phyloP scores from a whole-genome alignment of 2,329 filamentous ascomycete genomes.

The Pyrenophora tritici-repentis region DNA sequence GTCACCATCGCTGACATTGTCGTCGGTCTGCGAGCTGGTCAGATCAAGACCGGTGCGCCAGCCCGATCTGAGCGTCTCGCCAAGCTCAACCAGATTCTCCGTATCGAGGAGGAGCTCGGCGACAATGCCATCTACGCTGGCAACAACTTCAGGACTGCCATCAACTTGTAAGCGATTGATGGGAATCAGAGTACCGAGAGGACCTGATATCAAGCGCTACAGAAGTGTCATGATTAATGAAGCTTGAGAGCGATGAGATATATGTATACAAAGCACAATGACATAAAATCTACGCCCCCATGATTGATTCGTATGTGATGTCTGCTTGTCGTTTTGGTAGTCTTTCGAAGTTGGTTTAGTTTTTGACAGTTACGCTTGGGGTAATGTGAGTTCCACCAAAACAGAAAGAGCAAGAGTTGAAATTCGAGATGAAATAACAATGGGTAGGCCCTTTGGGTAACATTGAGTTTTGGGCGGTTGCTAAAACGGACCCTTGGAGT shows the following conservation, averaged over 20 bases:
- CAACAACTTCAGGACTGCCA: conserved; percentile 84
- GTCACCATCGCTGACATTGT: conserved; percentile 98
- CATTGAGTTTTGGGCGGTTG: too few relatives aligned
- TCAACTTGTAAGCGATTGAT: conserved; percentile 64
- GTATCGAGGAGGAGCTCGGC: conserved; percentile 95
- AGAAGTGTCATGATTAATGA: conserved; percentile 11
- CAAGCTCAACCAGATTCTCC: conserved; percentile 99
- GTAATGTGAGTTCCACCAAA: too few relatives aligned
- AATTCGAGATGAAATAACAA: too few relatives aligned
- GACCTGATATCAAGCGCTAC: neutral
- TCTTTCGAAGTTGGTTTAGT: too few relatives aligned
- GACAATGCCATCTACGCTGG: conserved; percentile 90
- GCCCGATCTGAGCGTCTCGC: conserved; percentile 96
- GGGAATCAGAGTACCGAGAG: neutral
- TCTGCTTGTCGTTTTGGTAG: neutral
- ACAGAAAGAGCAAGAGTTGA: too few relatives aligned
- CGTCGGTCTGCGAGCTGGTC: conserved; percentile 91
- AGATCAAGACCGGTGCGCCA: conserved; percentile 72
- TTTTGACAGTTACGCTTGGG: too few relatives aligned
- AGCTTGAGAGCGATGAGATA: conserved; percentile 6
- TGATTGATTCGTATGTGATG: neutral
- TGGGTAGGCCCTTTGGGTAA: too few relatives aligned
- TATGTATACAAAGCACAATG: conserved; percentile 9
- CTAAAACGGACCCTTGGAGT: too few relatives aligned
- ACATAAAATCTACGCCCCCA: neutral